Percentiles rank a stretch among this genome's conserved stretches.
Conservation (phyloP, 2,329 filamentous ascomycete species). For the Huntiella decipiens region DNA sequence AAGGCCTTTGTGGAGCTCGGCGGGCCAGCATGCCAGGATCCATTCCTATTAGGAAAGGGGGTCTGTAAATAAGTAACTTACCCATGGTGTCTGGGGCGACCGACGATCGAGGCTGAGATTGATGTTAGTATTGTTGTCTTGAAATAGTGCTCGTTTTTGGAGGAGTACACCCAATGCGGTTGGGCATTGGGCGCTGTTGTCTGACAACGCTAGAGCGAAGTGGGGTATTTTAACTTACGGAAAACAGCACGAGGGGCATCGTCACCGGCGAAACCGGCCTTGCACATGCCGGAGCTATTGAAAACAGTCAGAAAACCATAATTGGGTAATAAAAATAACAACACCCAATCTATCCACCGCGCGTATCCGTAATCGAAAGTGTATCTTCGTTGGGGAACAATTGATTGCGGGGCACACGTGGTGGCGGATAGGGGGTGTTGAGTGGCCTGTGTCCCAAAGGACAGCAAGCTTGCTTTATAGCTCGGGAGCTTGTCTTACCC, state of each 20-base stretch:
- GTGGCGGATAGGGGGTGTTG: conserved; percentile 10
- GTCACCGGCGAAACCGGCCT: conserved; percentile 99
- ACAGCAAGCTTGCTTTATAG: conserved; percentile 16
- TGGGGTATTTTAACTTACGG: conserved; percentile 52
- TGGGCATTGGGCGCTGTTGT: neutral
- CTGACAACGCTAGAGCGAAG: conserved; percentile 14
- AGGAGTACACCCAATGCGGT: neutral
- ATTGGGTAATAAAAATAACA: neutral
- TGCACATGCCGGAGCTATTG: conserved; percentile 97
- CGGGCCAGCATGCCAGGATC: neutral
- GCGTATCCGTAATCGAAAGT: neutral
- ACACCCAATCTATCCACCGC: neutral
- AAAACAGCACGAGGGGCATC: conserved; percentile 99
- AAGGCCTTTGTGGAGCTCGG: conserved; percentile 4
- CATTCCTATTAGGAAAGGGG: conserved; percentile 4
- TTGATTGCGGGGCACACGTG: neutral
- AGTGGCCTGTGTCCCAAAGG: conserved; percentile 20
- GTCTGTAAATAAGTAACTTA: conserved; percentile 33
- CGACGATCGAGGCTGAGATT: conserved; percentile 81
- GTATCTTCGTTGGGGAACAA: conserved; percentile 4
- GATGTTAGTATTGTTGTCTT: conserved; percentile 10
- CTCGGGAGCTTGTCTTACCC: conserved; percentile 53
- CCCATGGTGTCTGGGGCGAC: conserved; percentile 99
- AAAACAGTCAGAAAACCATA: conserved; percentile 1
- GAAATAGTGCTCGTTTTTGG: neutral